These are phyloP conservation scores for Hymenoscyphus salicellus DNA, from an alignment of 2,329 filamentous ascomycete genomes.

Conservation along the genomic window DNA sequence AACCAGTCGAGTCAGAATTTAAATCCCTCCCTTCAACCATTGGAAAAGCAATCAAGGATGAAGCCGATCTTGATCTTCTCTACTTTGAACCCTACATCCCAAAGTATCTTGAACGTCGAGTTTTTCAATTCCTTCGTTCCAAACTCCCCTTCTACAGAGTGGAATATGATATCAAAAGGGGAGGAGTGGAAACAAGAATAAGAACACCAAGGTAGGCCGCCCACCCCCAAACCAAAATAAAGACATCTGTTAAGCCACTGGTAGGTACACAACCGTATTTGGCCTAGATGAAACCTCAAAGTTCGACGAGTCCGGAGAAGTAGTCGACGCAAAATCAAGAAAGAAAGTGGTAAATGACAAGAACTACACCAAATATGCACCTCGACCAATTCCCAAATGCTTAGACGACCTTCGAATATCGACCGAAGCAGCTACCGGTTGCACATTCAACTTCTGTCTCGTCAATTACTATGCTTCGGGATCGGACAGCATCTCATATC, in stretches of 20 bases:
- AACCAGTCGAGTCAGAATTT: conserved; percentile 41
- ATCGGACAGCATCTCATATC: conserved; percentile 73
- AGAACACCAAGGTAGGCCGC: conserved; percentile 46
- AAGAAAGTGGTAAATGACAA: conserved; percentile 48
- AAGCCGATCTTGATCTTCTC: conserved; percentile 68
- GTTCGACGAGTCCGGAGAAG: conserved; percentile 48
- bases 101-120: conserved; percentile 48
- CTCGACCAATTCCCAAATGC: conserved; percentile 69
- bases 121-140: conserved; percentile 70
- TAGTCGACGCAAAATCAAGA: conserved; percentile 45
- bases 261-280: conserved; percentile 58
- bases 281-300: conserved; percentile 59
- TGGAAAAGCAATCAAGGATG: conserved; percentile 58
- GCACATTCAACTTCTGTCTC: conserved; percentile 72
- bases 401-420: conserved; percentile 60
- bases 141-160: conserved; percentile 75
- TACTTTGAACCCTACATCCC: conserved; percentile 75
- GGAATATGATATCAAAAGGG: conserved; percentile 68
- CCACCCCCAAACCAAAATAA: not conserved
- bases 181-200: conserved; percentile 60
- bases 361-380: conserved; percentile 52
- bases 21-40: conserved; percentile 49
- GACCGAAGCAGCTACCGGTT: conserved; percentile 64
- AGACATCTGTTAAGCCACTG: conserved; percentile 14
- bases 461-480: conserved; percentile 83